A percentile compares a stretch with the other conserved stretches of the same genome.
phyloP scores from a whole-genome alignment of 768 basidiomycete species.

The Boletus pseudo-olivaceus region DNA sequence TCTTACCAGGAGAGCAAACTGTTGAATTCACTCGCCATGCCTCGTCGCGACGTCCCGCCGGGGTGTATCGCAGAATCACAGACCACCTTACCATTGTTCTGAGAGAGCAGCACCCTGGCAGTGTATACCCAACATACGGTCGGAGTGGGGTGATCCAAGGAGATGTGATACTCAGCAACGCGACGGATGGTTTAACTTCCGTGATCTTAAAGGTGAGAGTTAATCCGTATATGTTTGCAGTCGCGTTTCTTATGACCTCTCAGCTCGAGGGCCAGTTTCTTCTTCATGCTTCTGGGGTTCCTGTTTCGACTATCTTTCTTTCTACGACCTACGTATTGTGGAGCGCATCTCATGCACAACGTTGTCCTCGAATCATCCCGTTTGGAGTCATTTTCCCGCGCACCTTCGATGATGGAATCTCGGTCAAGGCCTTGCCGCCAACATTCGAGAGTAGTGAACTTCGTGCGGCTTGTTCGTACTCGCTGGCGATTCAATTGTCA shows the following conservation, averaged over 20 bases:
- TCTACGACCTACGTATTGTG: slow-evolving; percentile 20
- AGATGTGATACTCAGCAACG: slow-evolving; percentile 17
- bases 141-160: slow-evolving; percentile 22
- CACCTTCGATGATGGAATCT: slow-evolving; percentile 37
- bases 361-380: slow-evolving; percentile 35
- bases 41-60: slow-evolving; percentile 4
- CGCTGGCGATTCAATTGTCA: slow-evolving; percentile 41
- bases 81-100: slow-evolving; percentile 23
- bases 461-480: slow-evolving; percentile 42
- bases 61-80: slow-evolving; percentile 31
- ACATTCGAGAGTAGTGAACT: slow-evolving; percentile 32
- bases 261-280: slow-evolving; percentile 27
- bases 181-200: slow-evolving; percentile 9
- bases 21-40: slow-evolving; percentile 41
- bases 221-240: background rate
- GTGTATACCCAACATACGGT: slow-evolving; percentile 19
- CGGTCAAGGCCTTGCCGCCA: slow-evolving; percentile 45
- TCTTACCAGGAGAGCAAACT: slow-evolving; percentile 45
- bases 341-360: slow-evolving; percentile 8
- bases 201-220: slow-evolving; percentile 24
- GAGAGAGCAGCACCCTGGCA: slow-evolving; percentile 22
- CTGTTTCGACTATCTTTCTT: slow-evolving; percentile 16
- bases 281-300: slow-evolving; percentile 11
- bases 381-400: slow-evolving; percentile 47
- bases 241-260: background rate